Conservation (phyloP, 176 grass and related monocot genomes). For the Rhynchospora tenuis region DNA sequence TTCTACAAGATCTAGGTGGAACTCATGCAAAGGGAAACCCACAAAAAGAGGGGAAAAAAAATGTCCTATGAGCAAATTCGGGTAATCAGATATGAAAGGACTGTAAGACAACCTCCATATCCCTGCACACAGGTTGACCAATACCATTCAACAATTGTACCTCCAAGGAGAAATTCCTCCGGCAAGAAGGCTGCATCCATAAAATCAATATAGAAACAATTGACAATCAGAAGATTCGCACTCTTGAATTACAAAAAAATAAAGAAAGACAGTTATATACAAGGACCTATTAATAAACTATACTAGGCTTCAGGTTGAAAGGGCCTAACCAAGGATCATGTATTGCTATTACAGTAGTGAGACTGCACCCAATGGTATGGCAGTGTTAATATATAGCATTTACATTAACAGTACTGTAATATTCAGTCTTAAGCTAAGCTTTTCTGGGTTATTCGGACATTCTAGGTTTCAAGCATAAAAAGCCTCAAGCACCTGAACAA, state of each 20-base stretch:
- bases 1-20: not conserved
- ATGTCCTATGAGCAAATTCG: constrained; percentile 29
- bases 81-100: constrained; percentile 4
- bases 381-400: too few species aligned
- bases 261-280: not conserved
- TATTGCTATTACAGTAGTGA: not conserved
- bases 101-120: constrained; percentile 52
- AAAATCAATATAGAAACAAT: not conserved
- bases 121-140: constrained; percentile 56
- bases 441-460: not conserved
- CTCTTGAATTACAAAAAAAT: constrained; percentile 3
- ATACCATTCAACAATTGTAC: constrained; percentile 60
- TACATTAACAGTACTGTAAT: not conserved
- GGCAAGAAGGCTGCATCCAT: constrained; percentile 73
- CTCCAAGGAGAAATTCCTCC: constrained; percentile 86
- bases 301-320: not conserved
- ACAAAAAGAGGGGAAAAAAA: constrained; percentile 35
- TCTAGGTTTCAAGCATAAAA: not conserved
- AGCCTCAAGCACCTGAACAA: not conserved
- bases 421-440: not conserved
- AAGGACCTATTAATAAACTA: not conserved
- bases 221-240: not conserved
- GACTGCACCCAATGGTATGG: too few species aligned
- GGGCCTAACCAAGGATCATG: not conserved
- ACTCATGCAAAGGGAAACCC: constrained; percentile 62